phyloP scores from a whole-genome alignment of 441 rosid genomes.

The Bocquillonia castaneifolia region DNA sequence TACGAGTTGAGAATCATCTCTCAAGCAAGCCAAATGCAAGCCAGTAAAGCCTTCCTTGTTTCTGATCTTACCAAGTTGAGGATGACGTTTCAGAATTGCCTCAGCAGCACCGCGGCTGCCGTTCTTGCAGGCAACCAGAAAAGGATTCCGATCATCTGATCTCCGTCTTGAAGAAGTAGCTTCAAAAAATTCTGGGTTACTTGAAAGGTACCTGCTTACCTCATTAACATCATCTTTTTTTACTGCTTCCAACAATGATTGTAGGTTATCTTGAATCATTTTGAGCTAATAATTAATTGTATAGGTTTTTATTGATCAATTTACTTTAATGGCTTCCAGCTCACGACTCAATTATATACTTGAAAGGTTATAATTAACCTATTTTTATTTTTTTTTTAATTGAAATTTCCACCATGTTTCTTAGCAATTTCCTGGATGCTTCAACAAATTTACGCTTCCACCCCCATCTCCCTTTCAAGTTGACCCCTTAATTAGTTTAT shows the following conservation, averaged over 20 bases:
- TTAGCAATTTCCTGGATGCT: too few species aligned
- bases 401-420: neutral
- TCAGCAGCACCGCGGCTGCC: neutral
- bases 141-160: neutral
- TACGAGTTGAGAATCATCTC: neutral
- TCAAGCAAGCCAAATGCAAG: slow-evolving; percentile 14
- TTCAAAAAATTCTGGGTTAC: neutral
- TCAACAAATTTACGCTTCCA: too few species aligned
- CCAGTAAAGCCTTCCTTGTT: slow-evolving; percentile 1
- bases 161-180: neutral
- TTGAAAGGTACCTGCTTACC: neutral
- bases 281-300: too few species aligned
- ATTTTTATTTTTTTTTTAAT: neutral
- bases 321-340: too few species aligned
- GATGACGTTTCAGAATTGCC: neutral
- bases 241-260: neutral
- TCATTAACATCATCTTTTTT: neutral
- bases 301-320: too few species aligned
- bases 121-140: slow-evolving; percentile 3
- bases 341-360: too few species aligned
- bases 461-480: too few species aligned
- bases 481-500: too few species aligned
- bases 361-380: too few species aligned
- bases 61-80: neutral
- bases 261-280: neutral